These are phyloP conservation scores for Selaginella tamariscina DNA, from an alignment of 75 land plant genomes.

Conservation along the genomic window DNA sequence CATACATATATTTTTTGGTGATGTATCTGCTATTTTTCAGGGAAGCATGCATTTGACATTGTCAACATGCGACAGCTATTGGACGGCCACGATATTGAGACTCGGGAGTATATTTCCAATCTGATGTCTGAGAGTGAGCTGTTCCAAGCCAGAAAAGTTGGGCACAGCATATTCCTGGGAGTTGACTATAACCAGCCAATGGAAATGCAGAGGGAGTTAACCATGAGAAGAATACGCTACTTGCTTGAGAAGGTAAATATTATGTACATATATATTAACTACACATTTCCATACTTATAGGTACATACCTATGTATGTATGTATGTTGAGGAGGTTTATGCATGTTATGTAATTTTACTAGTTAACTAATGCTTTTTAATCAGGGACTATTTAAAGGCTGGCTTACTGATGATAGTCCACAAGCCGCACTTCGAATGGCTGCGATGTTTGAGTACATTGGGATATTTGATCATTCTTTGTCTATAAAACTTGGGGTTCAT, in stretches of 20 bases:
- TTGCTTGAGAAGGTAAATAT: slow-evolving; percentile 25
- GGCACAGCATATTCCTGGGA: slow-evolving; percentile 31
- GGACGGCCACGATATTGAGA: slow-evolving; percentile 62
- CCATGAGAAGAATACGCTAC: slow-evolving; percentile 55
- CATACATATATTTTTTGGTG: too few relatives aligned
- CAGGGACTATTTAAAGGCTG: slow-evolving; percentile 71
- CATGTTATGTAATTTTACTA: too few relatives aligned
- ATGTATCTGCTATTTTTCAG: slow-evolving; percentile 23
- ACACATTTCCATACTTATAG: too few relatives aligned
- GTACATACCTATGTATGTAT: too few relatives aligned
- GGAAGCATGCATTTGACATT: slow-evolving; percentile 26
- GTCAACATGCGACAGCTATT: slow-evolving; percentile 37
- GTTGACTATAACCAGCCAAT: slow-evolving; percentile 69
- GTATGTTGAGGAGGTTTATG: too few relatives aligned
- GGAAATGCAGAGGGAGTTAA: slow-evolving; percentile 76
- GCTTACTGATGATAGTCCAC: slow-evolving; percentile 31
- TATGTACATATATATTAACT: too few relatives aligned
- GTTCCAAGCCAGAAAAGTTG: slow-evolving; percentile 32
- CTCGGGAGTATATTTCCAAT: slow-evolving; percentile 48
- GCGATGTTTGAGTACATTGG: slow-evolving; percentile 47
- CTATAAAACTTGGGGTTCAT: slow-evolving; percentile 63
- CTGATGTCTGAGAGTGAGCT: slow-evolving; percentile 51
- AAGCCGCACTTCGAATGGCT: slow-evolving; percentile 31
- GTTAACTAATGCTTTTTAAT: too few relatives aligned
- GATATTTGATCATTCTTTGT: slow-evolving; percentile 65